Evolutionary conservation across 208 protist species (phyloP).

Genomic region (Acanthamoeba lenticulata): DNA sequence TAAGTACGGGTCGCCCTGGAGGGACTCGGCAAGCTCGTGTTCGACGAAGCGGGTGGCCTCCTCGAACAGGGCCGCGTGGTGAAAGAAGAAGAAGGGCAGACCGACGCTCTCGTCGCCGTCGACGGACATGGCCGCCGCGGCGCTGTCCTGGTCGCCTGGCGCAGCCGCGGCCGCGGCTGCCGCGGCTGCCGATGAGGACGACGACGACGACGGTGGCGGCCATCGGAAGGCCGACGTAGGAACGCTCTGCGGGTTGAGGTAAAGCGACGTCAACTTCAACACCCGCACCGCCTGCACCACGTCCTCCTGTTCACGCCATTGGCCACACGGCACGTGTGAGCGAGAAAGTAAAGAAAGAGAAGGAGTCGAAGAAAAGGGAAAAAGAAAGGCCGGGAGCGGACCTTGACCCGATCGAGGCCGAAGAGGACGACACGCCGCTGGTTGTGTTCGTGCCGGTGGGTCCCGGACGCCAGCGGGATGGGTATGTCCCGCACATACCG

Average conservation of each 20-base stretch:
- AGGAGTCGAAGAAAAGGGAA: background rate
- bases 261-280: constrained; percentile 12
- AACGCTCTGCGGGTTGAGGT: background rate
- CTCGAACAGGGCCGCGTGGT: background rate
- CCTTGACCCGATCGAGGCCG: background rate
- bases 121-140: background rate
- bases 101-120: background rate
- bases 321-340: too few relatives aligned
- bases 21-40: background rate
- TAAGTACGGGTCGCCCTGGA: background rate
- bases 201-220: background rate
- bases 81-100: background rate
- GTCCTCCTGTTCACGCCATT: background rate
- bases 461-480: background rate
- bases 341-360: background rate
- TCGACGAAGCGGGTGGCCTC: background rate
- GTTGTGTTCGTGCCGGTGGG: background rate
- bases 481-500: constrained; percentile 9
- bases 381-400: background rate
- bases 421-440: background rate
- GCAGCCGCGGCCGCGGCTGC: too few relatives aligned
- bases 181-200: background rate
- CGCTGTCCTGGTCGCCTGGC: too few relatives aligned
- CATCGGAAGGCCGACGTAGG: background rate
- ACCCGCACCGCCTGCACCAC: background rate